A percentile compares a stretch with the other conserved stretches of the same genome.
Evolutionary conservation across 1,284 basidiomycete species (phyloP).

Genomic region (Cystobasidium pallidum): DNA sequence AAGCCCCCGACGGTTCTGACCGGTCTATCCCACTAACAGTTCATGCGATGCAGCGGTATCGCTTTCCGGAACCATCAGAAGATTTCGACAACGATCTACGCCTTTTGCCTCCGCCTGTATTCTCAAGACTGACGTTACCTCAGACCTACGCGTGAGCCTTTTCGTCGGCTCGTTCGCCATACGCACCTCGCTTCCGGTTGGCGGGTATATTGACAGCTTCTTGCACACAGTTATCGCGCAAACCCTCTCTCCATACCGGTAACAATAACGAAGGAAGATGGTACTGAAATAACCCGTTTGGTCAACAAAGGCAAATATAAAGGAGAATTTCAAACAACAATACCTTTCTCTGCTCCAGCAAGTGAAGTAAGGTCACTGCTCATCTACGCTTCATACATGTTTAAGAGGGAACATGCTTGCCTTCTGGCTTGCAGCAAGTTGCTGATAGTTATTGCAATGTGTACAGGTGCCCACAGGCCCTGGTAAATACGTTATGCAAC

Average conservation of each 20-base stretch:
- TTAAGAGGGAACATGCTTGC: too few species aligned
- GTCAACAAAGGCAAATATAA: constrained; percentile 80
- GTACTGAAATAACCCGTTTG: constrained; percentile 68
- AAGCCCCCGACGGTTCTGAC: neutral
- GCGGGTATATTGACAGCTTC: too few species aligned
- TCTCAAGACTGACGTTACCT: constrained; percentile 74
- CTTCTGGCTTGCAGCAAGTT: neutral
- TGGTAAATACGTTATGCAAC: constrained; percentile 53
- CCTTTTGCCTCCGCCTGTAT: constrained; percentile 78
- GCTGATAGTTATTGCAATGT: neutral
- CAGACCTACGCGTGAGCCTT: constrained; percentile 72
- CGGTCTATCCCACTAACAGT: constrained; percentile 37
- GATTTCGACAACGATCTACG: constrained; percentile 63
- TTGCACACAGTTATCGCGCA: constrained; percentile 67
- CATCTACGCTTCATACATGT: too few species aligned
- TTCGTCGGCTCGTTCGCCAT: neutral
- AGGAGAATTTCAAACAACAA: constrained; percentile 70
- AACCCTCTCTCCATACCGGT: constrained; percentile 72
- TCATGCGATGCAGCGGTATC: constrained; percentile 44
- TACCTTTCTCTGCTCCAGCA: constrained; percentile 67
- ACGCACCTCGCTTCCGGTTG: too few species aligned
- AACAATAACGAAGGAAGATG: constrained; percentile 66
- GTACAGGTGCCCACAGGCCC: constrained; percentile 71
- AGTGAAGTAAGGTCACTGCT: constrained; percentile 27
- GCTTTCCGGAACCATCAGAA: constrained; percentile 47